These are phyloP conservation scores for Fraxinus albicans DNA, from an alignment of 305 asterid species.

Conservation along the genomic window DNA sequence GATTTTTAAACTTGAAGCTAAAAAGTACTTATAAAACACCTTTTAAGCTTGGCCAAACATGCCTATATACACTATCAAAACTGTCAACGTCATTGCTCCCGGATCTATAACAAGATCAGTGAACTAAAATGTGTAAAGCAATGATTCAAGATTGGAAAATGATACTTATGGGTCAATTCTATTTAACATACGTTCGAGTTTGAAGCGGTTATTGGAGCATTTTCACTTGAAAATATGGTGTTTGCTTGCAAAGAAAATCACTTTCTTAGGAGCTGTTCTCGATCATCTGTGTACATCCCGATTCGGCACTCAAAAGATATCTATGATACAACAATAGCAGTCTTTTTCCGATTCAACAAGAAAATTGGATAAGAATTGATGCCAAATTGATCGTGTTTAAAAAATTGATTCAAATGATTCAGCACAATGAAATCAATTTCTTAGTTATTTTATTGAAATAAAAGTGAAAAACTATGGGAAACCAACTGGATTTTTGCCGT, in stretches of 20 bases:
- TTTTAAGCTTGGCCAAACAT: neutral
- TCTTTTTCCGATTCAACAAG: conserved; percentile 9
- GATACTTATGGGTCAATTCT: neutral
- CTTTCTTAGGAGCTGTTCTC: neutral
- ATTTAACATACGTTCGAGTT: neutral
- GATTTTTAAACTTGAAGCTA: neutral
- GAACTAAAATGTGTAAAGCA: neutral
- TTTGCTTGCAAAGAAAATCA: neutral
- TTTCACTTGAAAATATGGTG: neutral
- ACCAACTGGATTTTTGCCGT: conserved; percentile 6
- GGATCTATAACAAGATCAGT: neutral
- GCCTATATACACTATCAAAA: neutral
- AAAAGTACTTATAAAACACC: neutral
- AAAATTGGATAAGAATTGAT: conserved; percentile 13
- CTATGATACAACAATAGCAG: neutral
- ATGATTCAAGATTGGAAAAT: neutral
- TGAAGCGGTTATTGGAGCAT: neutral
- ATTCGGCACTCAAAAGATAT: neutral
- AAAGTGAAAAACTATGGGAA: conserved; percentile 22
- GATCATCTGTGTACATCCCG: neutral
- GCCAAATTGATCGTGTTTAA: neutral
- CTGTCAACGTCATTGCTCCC: neutral
- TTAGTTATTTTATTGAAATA: neutral
- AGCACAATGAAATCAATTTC: neutral
- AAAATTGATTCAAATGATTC: neutral